Base-by-base conservation (phyloP, 2,329 filamentous ascomycete genomes). In the Phaeoacremonium minimum region DNA sequence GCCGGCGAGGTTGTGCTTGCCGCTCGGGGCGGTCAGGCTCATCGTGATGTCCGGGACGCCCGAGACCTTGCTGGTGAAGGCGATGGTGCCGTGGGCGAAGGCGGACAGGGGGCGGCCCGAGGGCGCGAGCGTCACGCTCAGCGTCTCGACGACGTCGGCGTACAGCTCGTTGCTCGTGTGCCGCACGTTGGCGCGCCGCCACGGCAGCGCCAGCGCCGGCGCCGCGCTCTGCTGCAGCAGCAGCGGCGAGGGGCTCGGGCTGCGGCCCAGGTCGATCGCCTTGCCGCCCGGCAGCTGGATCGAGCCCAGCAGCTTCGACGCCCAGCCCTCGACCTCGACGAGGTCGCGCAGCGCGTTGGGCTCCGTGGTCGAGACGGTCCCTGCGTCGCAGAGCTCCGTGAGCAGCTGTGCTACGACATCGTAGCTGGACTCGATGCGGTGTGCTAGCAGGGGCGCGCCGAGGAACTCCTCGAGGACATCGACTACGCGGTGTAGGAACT, bases 81-180 rank as follows among this genome's bases (percentile, higher is more conserved):
- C 90, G 47, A 98, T 91, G 5, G 88, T 94, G 13, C 93, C 93
- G 49, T 93, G 86, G 12, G 88, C 86, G 46, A 95, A 83, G 4
- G 93, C 91, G 7, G 87, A 82, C 15, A 98, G 72, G 2, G 91
- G 84, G 12, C 89, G 76, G 5, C 93, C 93, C 1, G 90, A 96
- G 0, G 93, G 93, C 1, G 93, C 89, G 29, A 97, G 75, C 0
- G 85, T 95, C 28, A 96, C 87, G 2, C 82, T 79, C 1, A 98
- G 70, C 2, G 87, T 88, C 66, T 98, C 93, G 43, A 98, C 80
- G 11, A 98, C 80, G 57, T 98, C 93, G 39, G 95, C 91, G 58
- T 97, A 97, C 48, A 98, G 73, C 61, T 98, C 93, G 61, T 97
- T 98, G 37, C 87, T 95, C 4, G 91, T 97, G 60, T 98, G 93